These are phyloP conservation scores for Trichosporon sp. DNA, from an alignment of 1,284 basidiomycete genomes.

Conservation along the genomic window DNA sequence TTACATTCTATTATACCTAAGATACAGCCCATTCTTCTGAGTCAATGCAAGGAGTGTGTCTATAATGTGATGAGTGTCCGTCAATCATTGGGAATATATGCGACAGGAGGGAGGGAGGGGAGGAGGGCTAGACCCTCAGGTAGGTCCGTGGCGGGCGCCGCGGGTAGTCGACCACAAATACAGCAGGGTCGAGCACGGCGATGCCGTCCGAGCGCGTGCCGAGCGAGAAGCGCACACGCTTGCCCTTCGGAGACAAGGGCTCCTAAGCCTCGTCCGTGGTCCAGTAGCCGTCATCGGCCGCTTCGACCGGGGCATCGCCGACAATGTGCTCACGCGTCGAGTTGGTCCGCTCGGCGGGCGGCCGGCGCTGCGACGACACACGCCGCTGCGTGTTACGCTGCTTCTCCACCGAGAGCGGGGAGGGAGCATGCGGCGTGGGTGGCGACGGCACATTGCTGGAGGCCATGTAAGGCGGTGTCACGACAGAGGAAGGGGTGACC, in stretches of 20 bases:
- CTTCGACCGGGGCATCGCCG: not conserved
- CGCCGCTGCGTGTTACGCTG: conserved; percentile 4
- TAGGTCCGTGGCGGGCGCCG: not conserved
- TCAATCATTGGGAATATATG: not conserved
- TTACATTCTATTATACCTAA: conserved; percentile 4
- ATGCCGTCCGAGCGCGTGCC: not conserved
- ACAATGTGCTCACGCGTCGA: conserved; percentile 18
- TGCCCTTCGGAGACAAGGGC: not conserved
- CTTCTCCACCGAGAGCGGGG: conserved; percentile 3
- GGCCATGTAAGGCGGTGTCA: conserved; percentile 3
- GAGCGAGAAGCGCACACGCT: not conserved
- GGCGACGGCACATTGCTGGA: not conserved
- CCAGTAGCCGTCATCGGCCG: not conserved
- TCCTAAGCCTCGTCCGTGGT: not conserved
- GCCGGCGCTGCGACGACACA: conserved; percentile 11
- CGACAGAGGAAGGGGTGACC: conserved; percentile 12
- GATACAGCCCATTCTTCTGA: not conserved
- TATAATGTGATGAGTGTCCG: not conserved
- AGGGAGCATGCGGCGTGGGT: not conserved
- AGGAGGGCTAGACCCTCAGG: not conserved
- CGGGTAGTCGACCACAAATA: not conserved
- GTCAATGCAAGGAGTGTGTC: conserved; percentile 4
- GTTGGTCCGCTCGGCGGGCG: conserved; percentile 6
- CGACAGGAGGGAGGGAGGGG: not conserved
- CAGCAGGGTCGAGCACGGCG: not conserved